Evolutionary conservation across 176 grass and related monocot species (phyloP).

Genomic region (Carex pumila): DNA sequence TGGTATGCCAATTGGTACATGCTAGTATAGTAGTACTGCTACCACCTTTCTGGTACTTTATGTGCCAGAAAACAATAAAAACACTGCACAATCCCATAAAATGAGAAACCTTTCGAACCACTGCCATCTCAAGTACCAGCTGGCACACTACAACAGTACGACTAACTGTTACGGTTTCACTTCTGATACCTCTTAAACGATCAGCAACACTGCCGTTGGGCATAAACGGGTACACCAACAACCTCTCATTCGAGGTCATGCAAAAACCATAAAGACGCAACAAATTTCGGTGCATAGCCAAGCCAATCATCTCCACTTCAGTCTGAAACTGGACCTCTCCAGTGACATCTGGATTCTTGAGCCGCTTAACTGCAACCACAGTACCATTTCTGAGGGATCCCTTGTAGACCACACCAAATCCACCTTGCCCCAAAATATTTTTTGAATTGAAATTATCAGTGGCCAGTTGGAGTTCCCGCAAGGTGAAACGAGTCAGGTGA

Average conservation of each 20-base stretch:
- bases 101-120: neutral
- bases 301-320: constrained; percentile 94
- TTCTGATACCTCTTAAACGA: constrained; percentile 65
- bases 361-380: constrained; percentile 75
- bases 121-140: neutral
- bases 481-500: constrained; percentile 73
- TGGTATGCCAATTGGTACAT: neutral
- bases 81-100: neutral
- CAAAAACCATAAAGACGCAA: constrained; percentile 92
- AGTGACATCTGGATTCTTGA: constrained; percentile 86
- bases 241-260: constrained; percentile 73
- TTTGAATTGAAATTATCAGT: constrained; percentile 74
- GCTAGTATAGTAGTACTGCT: neutral
- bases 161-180: neutral
- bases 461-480: constrained; percentile 73
- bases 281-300: constrained; percentile 92
- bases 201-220: constrained; percentile 94
- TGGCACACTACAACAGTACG: neutral
- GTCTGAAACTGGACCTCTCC: constrained; percentile 96
- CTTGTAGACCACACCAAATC: constrained; percentile 95
- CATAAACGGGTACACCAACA: constrained; percentile 98
- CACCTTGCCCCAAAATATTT: constrained; percentile 86
- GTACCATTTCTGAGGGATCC: constrained; percentile 72
- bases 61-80: neutral
- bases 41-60: neutral